Conservation (phyloP, 2,329 filamentous ascomycete genomes). For the Neofusicoccum sp. region DNA sequence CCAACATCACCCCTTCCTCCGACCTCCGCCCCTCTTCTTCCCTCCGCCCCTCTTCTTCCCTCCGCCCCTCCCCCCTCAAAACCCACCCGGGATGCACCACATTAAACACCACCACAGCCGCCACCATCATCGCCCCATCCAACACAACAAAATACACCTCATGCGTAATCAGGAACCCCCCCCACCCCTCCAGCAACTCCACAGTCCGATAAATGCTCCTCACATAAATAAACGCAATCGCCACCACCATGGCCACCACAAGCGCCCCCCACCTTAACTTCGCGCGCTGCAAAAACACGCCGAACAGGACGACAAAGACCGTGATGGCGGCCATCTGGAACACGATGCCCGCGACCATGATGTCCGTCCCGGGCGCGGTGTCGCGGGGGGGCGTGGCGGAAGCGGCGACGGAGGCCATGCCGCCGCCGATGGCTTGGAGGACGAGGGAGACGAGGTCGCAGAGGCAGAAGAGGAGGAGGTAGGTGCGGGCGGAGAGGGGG, state of each 20-base stretch:
- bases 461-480: conserved; percentile 59
- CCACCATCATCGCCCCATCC: conserved; percentile 53
- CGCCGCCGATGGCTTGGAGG: conserved; percentile 59
- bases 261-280: conserved; percentile 22
- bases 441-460: conserved; percentile 59
- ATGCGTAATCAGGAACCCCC: conserved; percentile 51
- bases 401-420: conserved; percentile 53
- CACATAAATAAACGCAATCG: conserved; percentile 46
- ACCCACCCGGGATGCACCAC: not conserved
- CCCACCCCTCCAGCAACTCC: conserved; percentile 52
- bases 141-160: conserved; percentile 51
- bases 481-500: conserved; percentile 29
- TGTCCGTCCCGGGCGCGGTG: conserved; percentile 49
- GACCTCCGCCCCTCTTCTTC: not conserved
- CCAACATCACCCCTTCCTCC: not conserved
- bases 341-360: conserved; percentile 59
- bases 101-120: conserved; percentile 40
- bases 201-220: conserved; percentile 52
- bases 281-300: conserved; percentile 35
- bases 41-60: not conserved
- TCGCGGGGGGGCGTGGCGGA: conserved; percentile 36
- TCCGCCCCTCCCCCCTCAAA: not conserved
- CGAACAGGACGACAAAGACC: conserved; percentile 45
- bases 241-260: conserved; percentile 40
- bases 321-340: conserved; percentile 56